Conservation (phyloP, 2,329 filamentous ascomycete genomes). For the Aspergillus candidus region DNA sequence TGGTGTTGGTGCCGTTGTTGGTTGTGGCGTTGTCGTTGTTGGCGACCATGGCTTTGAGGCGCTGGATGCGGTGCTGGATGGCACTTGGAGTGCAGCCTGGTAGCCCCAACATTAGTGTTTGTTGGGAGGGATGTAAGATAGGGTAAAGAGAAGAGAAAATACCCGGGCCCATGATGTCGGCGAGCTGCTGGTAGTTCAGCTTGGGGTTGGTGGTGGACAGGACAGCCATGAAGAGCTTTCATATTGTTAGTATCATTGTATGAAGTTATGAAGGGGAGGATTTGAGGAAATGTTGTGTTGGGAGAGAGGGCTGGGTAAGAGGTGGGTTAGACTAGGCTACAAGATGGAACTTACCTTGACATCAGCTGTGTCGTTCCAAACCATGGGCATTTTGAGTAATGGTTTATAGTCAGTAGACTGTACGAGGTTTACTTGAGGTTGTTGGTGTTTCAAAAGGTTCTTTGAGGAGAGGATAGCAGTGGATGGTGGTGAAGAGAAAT, state of each 20-base stretch:
- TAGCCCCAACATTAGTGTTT: not conserved
- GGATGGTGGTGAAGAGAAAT: too few relatives aligned
- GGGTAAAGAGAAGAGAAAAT: not conserved
- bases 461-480: too few relatives aligned
- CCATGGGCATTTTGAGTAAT: constrained; percentile 21
- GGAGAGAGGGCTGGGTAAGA: not conserved
- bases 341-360: constrained; percentile 19
- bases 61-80: constrained; percentile 18
- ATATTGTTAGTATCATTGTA: not conserved
- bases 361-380: constrained; percentile 22
- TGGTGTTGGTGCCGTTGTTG: not conserved
- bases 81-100: constrained; percentile 20
- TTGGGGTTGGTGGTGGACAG: constrained; percentile 13
- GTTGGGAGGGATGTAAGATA: not conserved
- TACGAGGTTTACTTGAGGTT: not conserved
- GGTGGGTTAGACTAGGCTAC: too few relatives aligned
- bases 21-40: not conserved
- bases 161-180: constrained; percentile 21
- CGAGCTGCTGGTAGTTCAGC: constrained; percentile 15
- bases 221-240: constrained; percentile 20
- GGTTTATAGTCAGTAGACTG: too few relatives aligned
- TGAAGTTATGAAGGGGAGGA: too few relatives aligned
- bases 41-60: constrained; percentile 13
- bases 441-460: not conserved
- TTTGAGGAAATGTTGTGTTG: not conserved